Evolutionary conservation across 1,284 basidiomycete species (phyloP), one percentile per base, ranked within the genome.

Genomic region (Moesziomyces antarcticus): DNA sequence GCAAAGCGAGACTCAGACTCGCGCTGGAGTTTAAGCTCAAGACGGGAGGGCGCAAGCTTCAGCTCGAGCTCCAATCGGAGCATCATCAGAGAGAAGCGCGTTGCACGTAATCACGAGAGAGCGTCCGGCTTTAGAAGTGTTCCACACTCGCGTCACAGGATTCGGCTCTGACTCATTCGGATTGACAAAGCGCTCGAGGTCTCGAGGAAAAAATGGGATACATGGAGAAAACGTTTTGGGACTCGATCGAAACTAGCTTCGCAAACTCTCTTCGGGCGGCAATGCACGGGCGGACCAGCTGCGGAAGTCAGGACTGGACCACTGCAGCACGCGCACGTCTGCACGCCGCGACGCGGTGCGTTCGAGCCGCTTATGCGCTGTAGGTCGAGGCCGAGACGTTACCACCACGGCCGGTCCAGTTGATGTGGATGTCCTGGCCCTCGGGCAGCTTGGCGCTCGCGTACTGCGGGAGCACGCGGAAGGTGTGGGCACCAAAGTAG

Each of bases 331-430:
- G 20, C 22, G 42, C 43, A 14, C 7, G 35, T 33, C 25, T 16
- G 41, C 47, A 8, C 8, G 24, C 13, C 6, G 25, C 35, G 27
- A 37, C 10, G 54, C 20, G 10, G 18, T 35, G 33, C 3, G 22
- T 37, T 10, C 9, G 14, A 7, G 41, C 45, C 10, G 56, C 56
- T 89, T 90, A 98, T 81, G 93, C 93, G 85, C 89, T 89, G 89
- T 99, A 99, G 65, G 91, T 91, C 68, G 90, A 92, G 45, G 95
- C 92, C 59, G 95, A 94, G 75, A 98, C 93, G 78, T 91, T 93
- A 71, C 94, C 94, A 67, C 94, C 94, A 80, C 93, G 92, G 63
- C 93, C 93, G 75, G 93, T 94, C 93, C 86, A 82, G 86, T 88
- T 87, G 86, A 88, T 85, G 86, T 88, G 85, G 85, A 83, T 85